Conservation (phyloP, 2,329 filamentous ascomycete species). For the Exophiala mesophila region DNA sequence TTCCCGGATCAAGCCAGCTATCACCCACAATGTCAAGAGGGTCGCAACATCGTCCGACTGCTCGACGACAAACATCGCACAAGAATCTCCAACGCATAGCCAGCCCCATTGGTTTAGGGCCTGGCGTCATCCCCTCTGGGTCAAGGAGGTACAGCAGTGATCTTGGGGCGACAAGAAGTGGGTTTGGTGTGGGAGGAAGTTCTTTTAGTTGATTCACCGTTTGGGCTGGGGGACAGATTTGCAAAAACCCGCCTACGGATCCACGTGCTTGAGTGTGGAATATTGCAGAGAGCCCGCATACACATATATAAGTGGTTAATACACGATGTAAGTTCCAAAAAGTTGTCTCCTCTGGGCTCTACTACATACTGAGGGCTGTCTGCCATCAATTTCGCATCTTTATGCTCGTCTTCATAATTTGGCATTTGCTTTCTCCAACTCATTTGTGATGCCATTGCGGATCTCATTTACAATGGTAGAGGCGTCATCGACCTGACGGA, state of each 20-base stretch:
- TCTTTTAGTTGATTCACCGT: conserved; percentile 27
- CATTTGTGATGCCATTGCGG: conserved; percentile 3
- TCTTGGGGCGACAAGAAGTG: conserved; percentile 27
- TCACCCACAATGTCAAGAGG: conserved; percentile 9
- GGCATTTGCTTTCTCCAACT: not conserved
- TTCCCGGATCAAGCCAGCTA: conserved; percentile 9
- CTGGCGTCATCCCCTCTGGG: conserved; percentile 20
- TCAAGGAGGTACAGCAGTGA: conserved; percentile 28
- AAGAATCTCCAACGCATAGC: conserved; percentile 19
- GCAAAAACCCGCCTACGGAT: no score
- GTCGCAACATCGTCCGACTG: conserved; percentile 1
- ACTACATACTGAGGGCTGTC: no score
- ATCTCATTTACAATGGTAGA: conserved; percentile 13
- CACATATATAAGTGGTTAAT: no score
- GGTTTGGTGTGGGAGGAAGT: conserved; percentile 26
- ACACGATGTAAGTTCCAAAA: no score
- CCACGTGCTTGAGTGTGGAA: no score
- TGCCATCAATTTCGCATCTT: no score
- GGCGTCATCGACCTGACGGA: conserved; percentile 10
- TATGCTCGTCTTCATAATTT: not conserved
- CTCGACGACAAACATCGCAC: conserved; percentile 14
- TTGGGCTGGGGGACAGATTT: no score
- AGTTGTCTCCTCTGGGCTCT: no score
- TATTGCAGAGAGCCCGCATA: no score
- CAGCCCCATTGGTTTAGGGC: conserved; percentile 27